These are phyloP conservation scores for Ilex paraguariensis DNA, from an alignment of 305 asterid species.

Conservation along the genomic window DNA sequence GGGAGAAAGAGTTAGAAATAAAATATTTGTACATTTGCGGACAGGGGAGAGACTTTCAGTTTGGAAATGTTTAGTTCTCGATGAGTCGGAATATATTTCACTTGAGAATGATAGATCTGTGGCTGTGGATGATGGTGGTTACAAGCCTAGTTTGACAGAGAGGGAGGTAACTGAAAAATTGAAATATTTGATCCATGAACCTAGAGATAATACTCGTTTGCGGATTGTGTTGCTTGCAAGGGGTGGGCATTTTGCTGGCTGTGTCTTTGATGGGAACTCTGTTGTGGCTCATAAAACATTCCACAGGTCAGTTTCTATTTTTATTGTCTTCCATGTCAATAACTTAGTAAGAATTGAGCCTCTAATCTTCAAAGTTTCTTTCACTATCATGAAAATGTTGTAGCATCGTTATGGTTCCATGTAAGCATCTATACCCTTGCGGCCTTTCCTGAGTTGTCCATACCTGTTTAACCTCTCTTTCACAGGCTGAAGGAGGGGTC, in stretches of 20 bases:
- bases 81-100: conserved; percentile 48
- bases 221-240: conserved; percentile 84
- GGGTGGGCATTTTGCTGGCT: conserved; percentile 98
- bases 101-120: conserved; percentile 43
- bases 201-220: conserved; percentile 57
- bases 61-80: conserved; percentile 68
- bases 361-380: no score
- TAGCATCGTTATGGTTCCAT: no score
- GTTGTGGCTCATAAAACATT: conserved; percentile 85
- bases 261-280: conserved; percentile 83
- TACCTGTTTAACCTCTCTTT: no score
- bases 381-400: no score
- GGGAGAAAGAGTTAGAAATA: conserved; percentile 42
- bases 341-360: no score
- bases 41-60: conserved; percentile 67
- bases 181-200: conserved; percentile 56
- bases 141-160: conserved; percentile 32
- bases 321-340: not conserved
- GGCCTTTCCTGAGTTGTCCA: no score
- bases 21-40: conserved; percentile 53
- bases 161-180: conserved; percentile 62
- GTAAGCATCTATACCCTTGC: no score
- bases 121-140: conserved; percentile 34
- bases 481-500: no score
- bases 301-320: conserved; percentile 65